Evolutionary conservation across 495 filamentous ascomycete genomes (phyloP), one percentile per base, ranked within the genome.

Genomic region (Penicillium egyptiacum): DNA sequence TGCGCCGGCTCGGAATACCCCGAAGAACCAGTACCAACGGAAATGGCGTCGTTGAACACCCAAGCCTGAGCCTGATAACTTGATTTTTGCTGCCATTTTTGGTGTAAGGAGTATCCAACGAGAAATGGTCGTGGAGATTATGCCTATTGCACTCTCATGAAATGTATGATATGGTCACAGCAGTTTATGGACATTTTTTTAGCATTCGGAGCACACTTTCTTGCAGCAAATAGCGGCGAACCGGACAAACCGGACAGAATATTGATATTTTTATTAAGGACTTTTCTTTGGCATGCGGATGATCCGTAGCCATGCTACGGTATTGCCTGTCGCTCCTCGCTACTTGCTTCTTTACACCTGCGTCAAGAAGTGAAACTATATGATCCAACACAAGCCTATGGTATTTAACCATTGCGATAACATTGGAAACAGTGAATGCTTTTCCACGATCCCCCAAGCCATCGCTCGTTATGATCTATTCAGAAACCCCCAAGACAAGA

Each of bases 1-100:
- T 63, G 60, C 67, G 28, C 73, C 75, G 10, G 45, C 60, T 22
- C 66, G 58, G 31, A 62, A 57, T 23, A 53, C 58, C 10, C 66
- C 62, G 28, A 65, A 39, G 20, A 55, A 58, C 2, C 66, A 63
- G 19, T 64, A 67, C 47, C 61, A 65, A 20, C 58, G 63, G 8
- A 62, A 49, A 50, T 42, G 63, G 40, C 48, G 59, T 20, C 66
- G 66, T 37, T 73, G 53, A 62, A n/a, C 0, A n/a, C 35, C 12
- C 10, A 58, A 50, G 20, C 14, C 16, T 19, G 30, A 28, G 19
- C 43, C 20, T 16, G 41, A 26, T 1, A 39, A 12, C 14, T 39
- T 39, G 20, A 14, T 10, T 20, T 43, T 44, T 14, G 22, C 30
- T 22, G 26, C 22, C n/a, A 19, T 20, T 17, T 1, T 33, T 37